Percentiles rank a stretch among this genome's conserved stretches.
Evolutionary conservation across 2,329 filamentous ascomycete species (phyloP).

Genomic region (Emydomyces testavorans): DNA sequence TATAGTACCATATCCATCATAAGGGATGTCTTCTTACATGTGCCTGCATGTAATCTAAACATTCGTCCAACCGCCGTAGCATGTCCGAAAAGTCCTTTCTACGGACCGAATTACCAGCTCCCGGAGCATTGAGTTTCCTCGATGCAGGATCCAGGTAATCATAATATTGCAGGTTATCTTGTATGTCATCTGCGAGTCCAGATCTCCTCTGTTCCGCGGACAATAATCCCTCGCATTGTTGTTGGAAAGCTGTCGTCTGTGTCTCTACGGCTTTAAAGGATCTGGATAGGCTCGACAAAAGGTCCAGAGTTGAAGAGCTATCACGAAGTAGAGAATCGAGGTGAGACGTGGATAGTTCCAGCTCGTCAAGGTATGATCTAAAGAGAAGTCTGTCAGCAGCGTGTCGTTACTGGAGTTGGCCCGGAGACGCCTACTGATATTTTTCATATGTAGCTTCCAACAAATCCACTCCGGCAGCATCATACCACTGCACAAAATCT

Average conservation of each 20-base stretch:
- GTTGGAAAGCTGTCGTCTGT: constrained; percentile 86
- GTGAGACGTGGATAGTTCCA: constrained; percentile 68
- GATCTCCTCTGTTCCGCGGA: constrained; percentile 69
- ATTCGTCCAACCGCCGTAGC: constrained; percentile 74
- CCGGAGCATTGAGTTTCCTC: constrained; percentile 78
- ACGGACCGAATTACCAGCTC: constrained; percentile 73
- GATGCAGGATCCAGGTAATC: constrained; percentile 86
- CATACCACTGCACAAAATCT: constrained; percentile 50
- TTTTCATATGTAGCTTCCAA: constrained; percentile 73
- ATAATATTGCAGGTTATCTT: constrained; percentile 88
- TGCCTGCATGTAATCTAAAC: constrained; percentile 80
- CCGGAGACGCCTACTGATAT: constrained; percentile 52
- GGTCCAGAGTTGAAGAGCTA: constrained; percentile 61
- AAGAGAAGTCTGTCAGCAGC: constrained; percentile 1
- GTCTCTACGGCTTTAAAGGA: constrained; percentile 80
- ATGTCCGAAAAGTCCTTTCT: constrained; percentile 79
- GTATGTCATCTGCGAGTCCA: constrained; percentile 68
- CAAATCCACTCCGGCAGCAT: constrained; percentile 52
- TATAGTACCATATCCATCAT: constrained; percentile 9
- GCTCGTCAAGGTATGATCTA: constrained; percentile 68
- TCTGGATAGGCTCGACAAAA: constrained; percentile 67
- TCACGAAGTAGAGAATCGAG: constrained; percentile 67
- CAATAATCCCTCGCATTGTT: constrained; percentile 79
- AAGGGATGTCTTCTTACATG: constrained; percentile 48
- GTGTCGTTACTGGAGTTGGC: not conserved